These are phyloP conservation scores for Sordariomycetes sp. DNA, from an alignment of 2,329 filamentous ascomycete species.

Conservation along the genomic window DNA sequence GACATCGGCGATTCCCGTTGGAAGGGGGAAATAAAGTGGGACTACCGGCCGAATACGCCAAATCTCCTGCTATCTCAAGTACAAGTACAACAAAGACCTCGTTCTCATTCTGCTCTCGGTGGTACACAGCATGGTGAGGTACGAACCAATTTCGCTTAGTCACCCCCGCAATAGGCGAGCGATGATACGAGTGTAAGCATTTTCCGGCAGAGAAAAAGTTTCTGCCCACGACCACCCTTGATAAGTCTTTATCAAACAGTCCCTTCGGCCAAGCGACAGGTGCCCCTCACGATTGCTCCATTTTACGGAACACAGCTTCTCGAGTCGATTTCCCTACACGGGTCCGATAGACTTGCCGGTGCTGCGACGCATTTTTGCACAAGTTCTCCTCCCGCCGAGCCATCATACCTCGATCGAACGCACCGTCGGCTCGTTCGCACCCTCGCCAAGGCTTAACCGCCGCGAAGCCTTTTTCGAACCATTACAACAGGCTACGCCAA, in stretches of 20 bases:
- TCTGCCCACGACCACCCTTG: neutral
- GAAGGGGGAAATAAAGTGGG: neutral
- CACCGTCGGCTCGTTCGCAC: neutral
- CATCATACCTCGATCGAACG: no score
- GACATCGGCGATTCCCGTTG: neutral
- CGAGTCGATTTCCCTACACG: no score
- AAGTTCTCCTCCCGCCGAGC: no score
- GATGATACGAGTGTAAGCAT: neutral
- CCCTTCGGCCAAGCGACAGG: neutral
- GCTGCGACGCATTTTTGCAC: no score
- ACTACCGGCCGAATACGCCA: no score
- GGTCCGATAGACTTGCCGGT: no score
- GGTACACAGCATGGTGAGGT: neutral
- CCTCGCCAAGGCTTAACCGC: neutral
- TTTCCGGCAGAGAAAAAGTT: neutral
- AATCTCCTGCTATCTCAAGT: neutral
- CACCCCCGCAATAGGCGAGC: neutral
- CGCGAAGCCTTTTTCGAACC: neutral
- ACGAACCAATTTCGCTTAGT: neutral
- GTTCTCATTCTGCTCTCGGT: neutral
- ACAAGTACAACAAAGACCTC: no score
- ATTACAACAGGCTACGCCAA: neutral
- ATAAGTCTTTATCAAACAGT: neutral
- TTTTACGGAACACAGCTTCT: no score
- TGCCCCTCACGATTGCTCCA: no score